A percentile compares a stretch with the other conserved stretches of the same genome.
These are phyloP conservation scores for Calonectria hongkongensis DNA, from an alignment of 2,329 filamentous ascomycete genomes.

Conservation along the genomic window DNA sequence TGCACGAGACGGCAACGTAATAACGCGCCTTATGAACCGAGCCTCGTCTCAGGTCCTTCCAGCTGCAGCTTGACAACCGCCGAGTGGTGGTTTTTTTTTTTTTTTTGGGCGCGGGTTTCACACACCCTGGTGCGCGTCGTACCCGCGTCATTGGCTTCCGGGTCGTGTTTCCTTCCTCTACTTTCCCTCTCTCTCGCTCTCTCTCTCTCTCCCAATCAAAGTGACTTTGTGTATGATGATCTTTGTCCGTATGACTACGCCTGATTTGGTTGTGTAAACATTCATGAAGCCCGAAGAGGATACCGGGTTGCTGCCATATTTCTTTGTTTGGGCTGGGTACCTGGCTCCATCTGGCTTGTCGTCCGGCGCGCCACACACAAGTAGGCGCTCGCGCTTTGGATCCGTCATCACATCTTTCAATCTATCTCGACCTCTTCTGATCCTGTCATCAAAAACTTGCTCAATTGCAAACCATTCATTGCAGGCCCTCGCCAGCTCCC, in stretches of 20 bases:
- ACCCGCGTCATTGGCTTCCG: slow-evolving; percentile 28
- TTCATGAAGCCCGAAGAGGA: neutral
- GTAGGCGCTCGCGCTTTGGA: slow-evolving; percentile 1
- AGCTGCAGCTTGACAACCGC: neutral
- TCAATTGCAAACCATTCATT: slow-evolving; percentile 18
- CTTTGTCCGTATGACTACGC: too few species aligned
- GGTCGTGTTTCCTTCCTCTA: slow-evolving; percentile 39
- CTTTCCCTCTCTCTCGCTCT: slow-evolving; percentile 19
- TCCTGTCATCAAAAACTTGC: neutral
- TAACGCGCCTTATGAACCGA: slow-evolving; percentile 9
- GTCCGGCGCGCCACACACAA: slow-evolving; percentile 8
- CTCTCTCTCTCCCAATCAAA: slow-evolving; percentile 28
- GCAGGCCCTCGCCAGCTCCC: neutral
- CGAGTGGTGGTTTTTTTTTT: neutral
- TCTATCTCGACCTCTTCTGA: neutral
- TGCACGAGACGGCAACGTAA: neutral
- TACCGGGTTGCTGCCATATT: neutral
- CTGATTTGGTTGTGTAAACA: neutral
- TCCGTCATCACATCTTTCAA: too few species aligned
- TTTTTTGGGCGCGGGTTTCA: slow-evolving; percentile 5
- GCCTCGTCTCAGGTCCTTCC: slow-evolving; percentile 4
- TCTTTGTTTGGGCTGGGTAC: neutral
- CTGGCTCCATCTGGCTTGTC: slow-evolving; percentile 14
- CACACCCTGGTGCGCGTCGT: slow-evolving; percentile 30
- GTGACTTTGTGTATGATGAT: neutral